Evolutionary conservation across 2,329 filamentous ascomycete genomes (phyloP).

Genomic region (Cercospora berteroae): DNA sequence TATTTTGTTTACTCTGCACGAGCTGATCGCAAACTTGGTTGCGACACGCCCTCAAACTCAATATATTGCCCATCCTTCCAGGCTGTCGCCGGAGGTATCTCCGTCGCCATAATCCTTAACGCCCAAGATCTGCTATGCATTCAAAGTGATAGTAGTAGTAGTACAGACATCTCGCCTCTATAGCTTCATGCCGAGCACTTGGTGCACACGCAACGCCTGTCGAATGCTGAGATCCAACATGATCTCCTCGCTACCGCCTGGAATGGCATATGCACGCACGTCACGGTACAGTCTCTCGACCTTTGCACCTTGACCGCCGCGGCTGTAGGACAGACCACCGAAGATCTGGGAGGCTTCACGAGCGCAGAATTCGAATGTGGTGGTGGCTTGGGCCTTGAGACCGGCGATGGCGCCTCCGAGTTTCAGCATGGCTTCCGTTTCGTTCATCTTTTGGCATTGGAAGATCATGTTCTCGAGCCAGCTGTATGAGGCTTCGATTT

Average conservation of each 20-base stretch:
- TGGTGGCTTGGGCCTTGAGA: constrained; percentile 89
- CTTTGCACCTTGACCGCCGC: constrained; percentile 93
- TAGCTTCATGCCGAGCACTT: constrained; percentile 94
- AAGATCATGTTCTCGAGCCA: constrained; percentile 96
- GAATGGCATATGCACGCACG: constrained; percentile 90
- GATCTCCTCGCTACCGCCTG: constrained; percentile 94
- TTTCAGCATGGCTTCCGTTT: constrained; percentile 92
- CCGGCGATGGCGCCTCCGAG: constrained; percentile 91
- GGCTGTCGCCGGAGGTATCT: not conserved
- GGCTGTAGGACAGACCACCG: constrained; percentile 85
- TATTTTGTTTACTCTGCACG: not conserved
- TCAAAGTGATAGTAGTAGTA: not conserved
- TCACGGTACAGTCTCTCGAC: constrained; percentile 93
- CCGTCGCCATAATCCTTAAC: not conserved
- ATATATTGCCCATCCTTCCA: not conserved
- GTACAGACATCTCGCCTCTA: constrained; percentile 45
- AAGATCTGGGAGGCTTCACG: constrained; percentile 97
- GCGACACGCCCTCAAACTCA: not conserved
- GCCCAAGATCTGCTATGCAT: not conserved
- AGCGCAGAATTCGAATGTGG: constrained; percentile 97
- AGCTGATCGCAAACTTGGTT: not conserved
- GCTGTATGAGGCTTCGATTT: constrained; percentile 94
- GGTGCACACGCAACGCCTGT: constrained; percentile 82
- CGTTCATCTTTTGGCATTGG: constrained; percentile 89
- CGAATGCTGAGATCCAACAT: constrained; percentile 97